Conservation (phyloP, 768 basidiomycete genomes). For the Crucibulum laeve region DNA sequence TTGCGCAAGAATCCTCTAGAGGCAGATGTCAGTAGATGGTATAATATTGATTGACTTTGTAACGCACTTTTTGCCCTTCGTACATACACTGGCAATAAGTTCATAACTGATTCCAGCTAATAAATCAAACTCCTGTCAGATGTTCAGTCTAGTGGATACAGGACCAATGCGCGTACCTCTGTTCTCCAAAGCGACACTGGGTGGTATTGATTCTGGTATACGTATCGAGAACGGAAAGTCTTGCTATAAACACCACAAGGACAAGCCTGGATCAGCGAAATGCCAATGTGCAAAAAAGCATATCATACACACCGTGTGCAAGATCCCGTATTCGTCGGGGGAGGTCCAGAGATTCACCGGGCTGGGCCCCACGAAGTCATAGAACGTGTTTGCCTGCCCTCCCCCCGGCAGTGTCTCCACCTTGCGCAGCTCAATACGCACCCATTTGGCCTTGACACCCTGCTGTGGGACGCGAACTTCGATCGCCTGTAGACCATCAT, state of each 20-base stretch:
- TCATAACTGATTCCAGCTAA: constrained; percentile 86
- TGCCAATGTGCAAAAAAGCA: constrained; percentile 3
- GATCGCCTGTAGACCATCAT: constrained; percentile 52
- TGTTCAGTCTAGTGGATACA: neutral
- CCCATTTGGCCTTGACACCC: constrained; percentile 88
- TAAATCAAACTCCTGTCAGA: neutral
- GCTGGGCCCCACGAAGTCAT: constrained; percentile 77
- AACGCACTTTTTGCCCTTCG: constrained; percentile 78
- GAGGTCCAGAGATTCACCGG: constrained; percentile 84
- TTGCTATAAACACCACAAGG: constrained; percentile 51
- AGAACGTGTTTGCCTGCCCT: constrained; percentile 64
- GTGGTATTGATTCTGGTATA: constrained; percentile 89
- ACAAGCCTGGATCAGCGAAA: constrained; percentile 5
- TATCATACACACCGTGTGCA: constrained; percentile 56
- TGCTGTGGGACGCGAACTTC: constrained; percentile 75
- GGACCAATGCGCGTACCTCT: constrained; percentile 51
- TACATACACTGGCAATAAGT: constrained; percentile 81
- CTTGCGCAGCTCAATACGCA: constrained; percentile 87
- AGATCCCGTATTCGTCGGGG: constrained; percentile 63
- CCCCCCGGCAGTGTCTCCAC: constrained; percentile 80
- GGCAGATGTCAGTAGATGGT: neutral
- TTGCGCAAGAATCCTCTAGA: constrained; percentile 80
- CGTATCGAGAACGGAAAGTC: constrained; percentile 90
- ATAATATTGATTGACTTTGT: neutral
- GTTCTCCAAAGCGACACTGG: constrained; percentile 76